These are phyloP conservation scores for Dendrostoma leiphaemia DNA, from an alignment of 2,329 filamentous ascomycete genomes.

Conservation along the genomic window DNA sequence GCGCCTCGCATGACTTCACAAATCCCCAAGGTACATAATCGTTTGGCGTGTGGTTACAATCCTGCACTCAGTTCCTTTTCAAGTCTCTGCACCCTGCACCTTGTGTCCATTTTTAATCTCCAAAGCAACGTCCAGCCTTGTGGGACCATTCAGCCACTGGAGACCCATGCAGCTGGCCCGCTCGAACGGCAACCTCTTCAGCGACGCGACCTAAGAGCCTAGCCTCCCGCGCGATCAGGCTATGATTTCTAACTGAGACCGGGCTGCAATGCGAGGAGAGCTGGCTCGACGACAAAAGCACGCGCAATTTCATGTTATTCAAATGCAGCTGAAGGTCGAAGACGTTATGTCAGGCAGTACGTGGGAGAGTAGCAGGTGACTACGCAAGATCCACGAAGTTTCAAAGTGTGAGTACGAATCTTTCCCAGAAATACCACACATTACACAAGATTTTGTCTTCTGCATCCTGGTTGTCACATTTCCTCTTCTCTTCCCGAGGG, in stretches of 20 bases:
- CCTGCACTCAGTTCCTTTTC: conserved; percentile 6
- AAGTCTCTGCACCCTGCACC: conserved; percentile 13
- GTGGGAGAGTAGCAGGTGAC: neutral
- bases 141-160: neutral
- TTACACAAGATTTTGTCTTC: conserved; percentile 7
- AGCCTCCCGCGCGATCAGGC: neutral
- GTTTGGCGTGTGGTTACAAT: conserved; percentile 4
- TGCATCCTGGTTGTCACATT: conserved; percentile 14
- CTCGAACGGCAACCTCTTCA: neutral
- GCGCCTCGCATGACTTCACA: conserved; percentile 44
- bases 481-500: conserved; percentile 1
- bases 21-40: conserved; percentile 39
- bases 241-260: neutral
- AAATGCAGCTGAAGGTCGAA: too few relatives aligned
- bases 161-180: neutral
- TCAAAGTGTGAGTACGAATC: conserved; percentile 13
- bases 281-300: neutral
- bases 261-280: neutral
- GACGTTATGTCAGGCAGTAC: neutral
- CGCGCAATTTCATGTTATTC: too few relatives aligned
- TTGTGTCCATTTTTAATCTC: neutral
- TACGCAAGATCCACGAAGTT: neutral
- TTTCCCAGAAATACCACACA: conserved; percentile 1
- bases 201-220: too few relatives aligned
- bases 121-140: neutral